phyloP scores from a whole-genome alignment of 371 early-diverging fungal genomes.

The Nematocida sp. region DNA sequence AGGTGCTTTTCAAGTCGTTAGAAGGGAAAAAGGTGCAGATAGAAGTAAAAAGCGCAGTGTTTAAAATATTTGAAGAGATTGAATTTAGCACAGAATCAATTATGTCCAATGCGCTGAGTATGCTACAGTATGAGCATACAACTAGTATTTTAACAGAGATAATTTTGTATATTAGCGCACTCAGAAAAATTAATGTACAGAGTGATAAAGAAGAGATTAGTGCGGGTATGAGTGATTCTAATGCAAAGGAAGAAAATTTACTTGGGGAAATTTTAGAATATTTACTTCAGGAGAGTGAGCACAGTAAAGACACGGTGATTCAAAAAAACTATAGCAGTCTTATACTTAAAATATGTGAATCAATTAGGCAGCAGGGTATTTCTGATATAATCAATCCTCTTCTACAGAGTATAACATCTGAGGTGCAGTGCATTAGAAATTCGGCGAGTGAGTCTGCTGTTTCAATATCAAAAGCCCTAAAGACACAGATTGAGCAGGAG shows the following conservation, averaged over 20 bases:
- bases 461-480: conserved; percentile 51
- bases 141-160: conserved; percentile 33
- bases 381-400: conserved; percentile 12
- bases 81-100: background rate
- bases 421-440: conserved; percentile 57
- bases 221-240: background rate
- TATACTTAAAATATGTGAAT: conserved; percentile 9
- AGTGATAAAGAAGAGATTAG: too few relatives aligned
- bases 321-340: conserved; percentile 44
- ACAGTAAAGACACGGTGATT: conserved; percentile 30
- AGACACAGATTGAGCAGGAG: conserved; percentile 26
- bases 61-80: conserved; percentile 44
- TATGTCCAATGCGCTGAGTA: background rate
- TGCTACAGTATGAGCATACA: conserved; percentile 55
- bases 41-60: conserved; percentile 47
- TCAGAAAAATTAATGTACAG: background rate
- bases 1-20: conserved; percentile 27
- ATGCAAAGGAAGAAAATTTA: background rate
- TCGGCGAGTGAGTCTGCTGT: conserved; percentile 60
- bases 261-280: conserved; percentile 29
- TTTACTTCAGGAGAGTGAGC: conserved; percentile 19
- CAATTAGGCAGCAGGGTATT: background rate
- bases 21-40: conserved; percentile 30
- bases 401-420: conserved; percentile 23
- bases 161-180: conserved; percentile 28